Evolutionary conservation across 768 basidiomycete species (phyloP), one percentile per base, ranked within the genome.

Genomic region (Suillus placidus): DNA sequence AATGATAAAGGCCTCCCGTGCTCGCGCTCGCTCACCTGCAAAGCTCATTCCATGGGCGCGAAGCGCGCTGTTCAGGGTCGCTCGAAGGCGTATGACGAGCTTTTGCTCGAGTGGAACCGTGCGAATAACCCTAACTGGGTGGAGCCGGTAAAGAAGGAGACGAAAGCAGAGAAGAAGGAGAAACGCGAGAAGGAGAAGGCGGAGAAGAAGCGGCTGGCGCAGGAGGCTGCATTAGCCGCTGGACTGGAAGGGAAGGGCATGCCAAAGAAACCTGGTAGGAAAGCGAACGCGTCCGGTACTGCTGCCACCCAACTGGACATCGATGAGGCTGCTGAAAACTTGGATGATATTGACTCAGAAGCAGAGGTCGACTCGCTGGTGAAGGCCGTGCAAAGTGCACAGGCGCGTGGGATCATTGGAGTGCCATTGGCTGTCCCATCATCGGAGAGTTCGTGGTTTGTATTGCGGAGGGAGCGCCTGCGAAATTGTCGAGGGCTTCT

Each of bases 21-120:
- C 74, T 94, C 95, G 14, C 92, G 97, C 34, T 95, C 95, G 8
- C 85, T 99, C 43, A 98, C 97, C 0, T 99, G 97, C 82, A 99
- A 99, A 78, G 94, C 97, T 6, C 97, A 99, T 75, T 91, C 94
- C 2, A 97, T 99, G 90, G 94, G 94, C 16, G 92, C 94, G 13
- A 99, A 99, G 78, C 91, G 97, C 20, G 87, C 92, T 10, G 96
- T 99, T 1, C 85, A 86, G 67, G 94, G 94, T 40, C 93, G 97
- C 5, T 92, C 93, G 1, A 85, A 90, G 61, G 76, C 80, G 8
- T 99, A 94, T 73, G 95, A 97, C 72, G 90, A 90, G 51, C 85
- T 99, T 4, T 84, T 96, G 20, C 83, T 94, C 32, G 96, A 98
- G 61, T 99, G 94, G 94, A 91, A 94, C 71, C 88, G 92, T 40